Evolutionary conservation across 768 basidiomycete species (phyloP).

Genomic region (Phylloporus scabripes): DNA sequence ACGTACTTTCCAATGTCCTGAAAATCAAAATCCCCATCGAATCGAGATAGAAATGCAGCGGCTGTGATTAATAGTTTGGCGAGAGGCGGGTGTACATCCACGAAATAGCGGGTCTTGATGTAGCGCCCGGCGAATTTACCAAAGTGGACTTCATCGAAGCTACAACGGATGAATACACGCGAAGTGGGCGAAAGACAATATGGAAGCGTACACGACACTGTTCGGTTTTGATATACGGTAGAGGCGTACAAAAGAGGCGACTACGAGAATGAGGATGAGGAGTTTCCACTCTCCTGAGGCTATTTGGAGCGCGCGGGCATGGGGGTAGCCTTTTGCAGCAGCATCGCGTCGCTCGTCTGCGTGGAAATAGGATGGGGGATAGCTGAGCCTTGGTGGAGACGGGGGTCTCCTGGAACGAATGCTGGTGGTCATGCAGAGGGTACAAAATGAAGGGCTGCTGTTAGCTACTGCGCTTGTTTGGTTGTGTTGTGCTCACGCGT

Average conservation of each 20-base stretch:
- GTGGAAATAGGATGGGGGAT: slow-evolving; percentile 67
- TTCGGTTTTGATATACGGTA: slow-evolving; percentile 81
- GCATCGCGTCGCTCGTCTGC: slow-evolving; percentile 68
- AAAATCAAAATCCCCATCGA: slow-evolving; percentile 92
- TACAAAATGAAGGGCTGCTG: too few species aligned
- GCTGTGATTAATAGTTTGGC: slow-evolving; percentile 95
- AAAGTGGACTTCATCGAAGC: slow-evolving; percentile 98
- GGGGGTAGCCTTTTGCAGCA: slow-evolving; percentile 59
- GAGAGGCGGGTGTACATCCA: slow-evolving; percentile 95
- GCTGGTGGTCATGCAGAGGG: slow-evolving; percentile 34
- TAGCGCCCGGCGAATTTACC: slow-evolving; percentile 95
- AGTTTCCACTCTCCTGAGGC: slow-evolving; percentile 74
- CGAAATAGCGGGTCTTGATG: slow-evolving; percentile 86
- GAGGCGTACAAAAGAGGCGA: slow-evolving; percentile 78
- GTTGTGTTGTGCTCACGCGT: slow-evolving; percentile 5
- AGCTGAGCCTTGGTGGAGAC: too few species aligned
- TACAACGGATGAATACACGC: slow-evolving; percentile 28
- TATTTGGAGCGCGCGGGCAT: slow-evolving; percentile 55
- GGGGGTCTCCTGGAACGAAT: slow-evolving; percentile 66
- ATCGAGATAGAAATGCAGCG: slow-evolving; percentile 81
- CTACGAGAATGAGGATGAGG: slow-evolving; percentile 54
- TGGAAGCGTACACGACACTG: slow-evolving; percentile 79
- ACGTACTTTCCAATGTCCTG: slow-evolving; percentile 95
- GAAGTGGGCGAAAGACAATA: not conserved
- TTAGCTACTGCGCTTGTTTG: slow-evolving; percentile 12